Base-by-base conservation (phyloP, 306 rosid species). In the Cajanus cajan region DNA sequence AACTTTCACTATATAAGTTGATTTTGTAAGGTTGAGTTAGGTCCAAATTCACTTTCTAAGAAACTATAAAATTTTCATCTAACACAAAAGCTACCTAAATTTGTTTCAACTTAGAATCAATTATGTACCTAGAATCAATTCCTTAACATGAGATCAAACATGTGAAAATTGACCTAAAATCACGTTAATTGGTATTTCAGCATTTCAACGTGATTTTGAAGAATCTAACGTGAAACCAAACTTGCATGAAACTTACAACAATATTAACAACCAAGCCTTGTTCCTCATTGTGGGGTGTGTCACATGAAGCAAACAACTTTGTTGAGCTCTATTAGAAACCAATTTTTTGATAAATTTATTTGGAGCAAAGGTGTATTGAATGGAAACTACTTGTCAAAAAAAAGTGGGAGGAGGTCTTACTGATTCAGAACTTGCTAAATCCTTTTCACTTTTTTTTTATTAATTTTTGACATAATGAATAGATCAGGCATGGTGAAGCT, bases 401-500 rank as follows among this genome's bases (percentile, higher is more conserved):
- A 50, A 11, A 36, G 15, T 25, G 52, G 68, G 63, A 59, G 77
- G 52, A 80, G 24, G 14, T 34, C 18, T 54, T 59, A 7, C 8
- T 69, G 76, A 50, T 74, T 55, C 15, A 15, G 59, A 73, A 37
- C 22, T 83, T 81, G 67, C 47, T 74, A 59, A 69, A 34, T 37
- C 16, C 16, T 36, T 61, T 81, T 36, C 9, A 15, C 67, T 8
- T 7, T 5, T 19, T 55, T 22, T 58, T 47, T 24, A 34, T 33
- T 43, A 28, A 28, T 50, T 62, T 39, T 41, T 51, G 8, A 41
- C 59, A 24, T 50, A 48, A 66, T 78, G 57, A 85, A 83, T 86
- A 93, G 99, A 96, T 96, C 82, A 93, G 94, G 74, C 91, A 89
- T 88, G 98, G 99, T 12, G 99, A 96, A 89, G 96, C 99, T 68